Evolutionary conservation across 2,329 filamentous ascomycete genomes (phyloP).

Genomic region (Pyrenochaeta sp.): DNA sequence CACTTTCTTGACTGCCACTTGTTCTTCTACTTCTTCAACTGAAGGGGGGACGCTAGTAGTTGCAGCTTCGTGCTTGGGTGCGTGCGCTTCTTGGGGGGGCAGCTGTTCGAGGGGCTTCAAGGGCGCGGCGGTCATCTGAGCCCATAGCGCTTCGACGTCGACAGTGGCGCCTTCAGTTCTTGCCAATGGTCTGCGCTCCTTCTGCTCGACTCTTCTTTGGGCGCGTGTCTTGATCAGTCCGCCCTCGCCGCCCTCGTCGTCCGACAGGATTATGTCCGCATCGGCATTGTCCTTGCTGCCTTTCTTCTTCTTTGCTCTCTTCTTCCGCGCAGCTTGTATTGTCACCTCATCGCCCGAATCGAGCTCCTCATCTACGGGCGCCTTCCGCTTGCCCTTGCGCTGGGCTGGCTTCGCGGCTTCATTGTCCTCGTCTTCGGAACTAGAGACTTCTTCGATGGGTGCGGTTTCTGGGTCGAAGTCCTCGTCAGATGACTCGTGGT

Average conservation of each 20-base stretch:
- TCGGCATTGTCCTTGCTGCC: slow-evolving; percentile 27
- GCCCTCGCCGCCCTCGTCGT: slow-evolving; percentile 61
- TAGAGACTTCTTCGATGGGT: slow-evolving; percentile 59
- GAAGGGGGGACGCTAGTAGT: slow-evolving; percentile 13
- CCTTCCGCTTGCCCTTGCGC: slow-evolving; percentile 45
- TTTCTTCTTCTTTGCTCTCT: slow-evolving; percentile 54
- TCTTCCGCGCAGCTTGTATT: slow-evolving; percentile 67
- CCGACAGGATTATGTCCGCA: slow-evolving; percentile 36
- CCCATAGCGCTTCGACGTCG: slow-evolving; percentile 76
- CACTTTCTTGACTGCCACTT: slow-evolving; percentile 71
- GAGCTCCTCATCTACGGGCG: slow-evolving; percentile 39
- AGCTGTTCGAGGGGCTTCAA: slow-evolving; percentile 35
- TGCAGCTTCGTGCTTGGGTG: slow-evolving; percentile 15
- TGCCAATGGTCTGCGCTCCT: slow-evolving; percentile 63
- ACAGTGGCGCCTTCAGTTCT: slow-evolving; percentile 70
- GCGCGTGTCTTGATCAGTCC: slow-evolving; percentile 76
- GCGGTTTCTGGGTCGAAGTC: slow-evolving; percentile 77
- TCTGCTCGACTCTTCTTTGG: slow-evolving; percentile 71
- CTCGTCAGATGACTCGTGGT: slow-evolving; percentile 73
- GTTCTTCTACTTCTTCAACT: slow-evolving; percentile 42
- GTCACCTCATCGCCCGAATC: slow-evolving; percentile 75
- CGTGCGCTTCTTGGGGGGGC: slow-evolving; percentile 20
- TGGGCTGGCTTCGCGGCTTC: slow-evolving; percentile 27
- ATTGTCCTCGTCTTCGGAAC: slow-evolving; percentile 54
- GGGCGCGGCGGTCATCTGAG: slow-evolving; percentile 66